phyloP scores from a whole-genome alignment of 1,284 basidiomycete genomes.

The Marasmius fiardii region DNA sequence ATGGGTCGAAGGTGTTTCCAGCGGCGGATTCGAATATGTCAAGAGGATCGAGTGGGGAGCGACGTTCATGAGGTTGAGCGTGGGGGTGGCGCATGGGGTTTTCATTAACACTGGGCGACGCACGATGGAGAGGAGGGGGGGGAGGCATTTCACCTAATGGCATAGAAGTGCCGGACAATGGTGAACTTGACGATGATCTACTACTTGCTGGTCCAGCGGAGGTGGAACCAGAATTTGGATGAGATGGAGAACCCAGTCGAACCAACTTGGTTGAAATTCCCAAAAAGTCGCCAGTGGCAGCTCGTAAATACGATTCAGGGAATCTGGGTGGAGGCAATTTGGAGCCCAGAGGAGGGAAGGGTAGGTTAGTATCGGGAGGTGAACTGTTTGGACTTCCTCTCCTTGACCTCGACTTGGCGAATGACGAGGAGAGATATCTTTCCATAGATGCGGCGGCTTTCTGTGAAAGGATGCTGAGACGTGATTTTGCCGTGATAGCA shows the following conservation, averaged over 20 bases:
- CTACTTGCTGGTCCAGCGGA: not conserved
- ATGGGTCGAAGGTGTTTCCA: not conserved
- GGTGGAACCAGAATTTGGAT: not conserved
- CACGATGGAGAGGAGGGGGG: not conserved
- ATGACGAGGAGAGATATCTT: not conserved
- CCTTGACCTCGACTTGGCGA: not conserved
- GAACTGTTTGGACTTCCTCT: not conserved
- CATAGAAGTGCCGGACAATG: not conserved
- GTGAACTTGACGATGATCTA: not conserved
- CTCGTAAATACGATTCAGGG: slow-evolving; percentile 17
- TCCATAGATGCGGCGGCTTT: slow-evolving; percentile 18
- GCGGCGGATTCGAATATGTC: not conserved
- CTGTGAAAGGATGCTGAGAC: slow-evolving; percentile 14
- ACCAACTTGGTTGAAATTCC: slow-evolving; percentile 22
- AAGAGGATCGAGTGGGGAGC: not conserved
- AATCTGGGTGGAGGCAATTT: slow-evolving; percentile 9
- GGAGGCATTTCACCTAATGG: not conserved
- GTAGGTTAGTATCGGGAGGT: not conserved
- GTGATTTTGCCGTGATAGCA: slow-evolving; percentile 16
- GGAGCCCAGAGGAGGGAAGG: not conserved
- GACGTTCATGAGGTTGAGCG: not conserved
- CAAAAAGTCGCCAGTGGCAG: slow-evolving; percentile 18
- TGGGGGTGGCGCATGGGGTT: not conserved
- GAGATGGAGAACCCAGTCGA: slow-evolving; percentile 12
- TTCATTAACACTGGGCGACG: not conserved